phyloP scores from a whole-genome alignment of 768 basidiomycete genomes.

The Lentinula sp. region DNA sequence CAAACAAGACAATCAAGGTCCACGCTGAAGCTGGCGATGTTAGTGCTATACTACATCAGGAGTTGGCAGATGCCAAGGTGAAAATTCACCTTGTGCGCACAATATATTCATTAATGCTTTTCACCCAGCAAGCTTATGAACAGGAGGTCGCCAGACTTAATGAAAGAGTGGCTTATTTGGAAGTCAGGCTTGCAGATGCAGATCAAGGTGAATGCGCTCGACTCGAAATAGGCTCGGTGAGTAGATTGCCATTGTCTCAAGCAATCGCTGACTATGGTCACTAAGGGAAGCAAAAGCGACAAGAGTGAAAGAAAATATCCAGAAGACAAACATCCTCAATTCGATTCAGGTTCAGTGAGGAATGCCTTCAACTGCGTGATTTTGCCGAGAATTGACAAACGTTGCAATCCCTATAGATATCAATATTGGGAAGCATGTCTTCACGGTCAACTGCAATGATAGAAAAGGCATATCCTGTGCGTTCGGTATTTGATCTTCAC shows the following conservation, averaged over 20 bases:
- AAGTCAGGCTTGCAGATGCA: background rate
- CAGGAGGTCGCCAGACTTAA: background rate
- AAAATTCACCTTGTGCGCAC: background rate
- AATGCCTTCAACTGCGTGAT: no score
- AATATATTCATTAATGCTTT: background rate
- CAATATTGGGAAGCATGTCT: no score
- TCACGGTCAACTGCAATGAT: no score
- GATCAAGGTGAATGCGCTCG: background rate
- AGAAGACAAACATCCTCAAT: no score
- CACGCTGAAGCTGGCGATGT: background rate
- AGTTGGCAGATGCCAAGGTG: background rate
- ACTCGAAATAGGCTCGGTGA: background rate
- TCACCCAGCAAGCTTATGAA: background rate
- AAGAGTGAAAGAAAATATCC: no score
- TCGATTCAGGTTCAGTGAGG: no score
- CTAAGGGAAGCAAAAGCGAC: no score
- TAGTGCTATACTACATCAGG: background rate
- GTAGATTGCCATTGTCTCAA: background rate
- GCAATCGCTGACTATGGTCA: background rate
- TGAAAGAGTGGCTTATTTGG: background rate
- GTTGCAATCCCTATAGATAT: no score
- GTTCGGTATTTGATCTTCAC: no score
- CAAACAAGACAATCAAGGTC: background rate
- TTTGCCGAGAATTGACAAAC: no score
- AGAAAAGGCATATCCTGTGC: no score